A percentile compares a stretch with the other conserved stretches of the same genome.
phyloP scores from a whole-genome alignment of 345 rosid genomes.

The Reutealis trisperma region DNA sequence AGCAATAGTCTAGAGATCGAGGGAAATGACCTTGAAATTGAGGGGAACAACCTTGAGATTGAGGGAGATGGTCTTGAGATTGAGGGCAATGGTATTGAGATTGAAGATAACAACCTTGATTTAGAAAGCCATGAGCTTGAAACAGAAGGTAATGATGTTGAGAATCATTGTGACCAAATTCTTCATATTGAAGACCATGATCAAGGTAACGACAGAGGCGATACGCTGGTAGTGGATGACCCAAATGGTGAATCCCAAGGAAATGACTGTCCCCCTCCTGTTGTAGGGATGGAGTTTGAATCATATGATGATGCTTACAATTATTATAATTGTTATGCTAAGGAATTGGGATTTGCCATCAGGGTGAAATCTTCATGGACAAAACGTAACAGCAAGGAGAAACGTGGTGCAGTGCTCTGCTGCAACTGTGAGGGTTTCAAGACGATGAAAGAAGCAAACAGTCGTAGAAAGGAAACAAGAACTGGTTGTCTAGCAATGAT shows the following conservation, averaged over 20 bases:
- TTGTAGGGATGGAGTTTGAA: conserved; percentile 31
- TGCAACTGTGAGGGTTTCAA: conserved; percentile 34
- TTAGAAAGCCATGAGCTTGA: conserved; percentile 20
- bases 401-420: conserved; percentile 33
- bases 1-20: conserved; percentile 14
- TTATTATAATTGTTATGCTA: conserved; percentile 32
- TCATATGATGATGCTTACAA: conserved; percentile 32
- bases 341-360: conserved; percentile 30
- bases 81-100: conserved; percentile 18
- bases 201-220: background rate
- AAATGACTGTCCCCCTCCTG: conserved; percentile 20
- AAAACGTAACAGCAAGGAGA: conserved; percentile 35
- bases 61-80: conserved; percentile 12
- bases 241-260: conserved; percentile 10
- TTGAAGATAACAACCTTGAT: conserved; percentile 17
- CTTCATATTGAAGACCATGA: conserved; percentile 16
- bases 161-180: conserved; percentile 5
- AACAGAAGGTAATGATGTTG: conserved; percentile 19
- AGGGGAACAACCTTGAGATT: conserved; percentile 5
- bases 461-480: conserved; percentile 30
- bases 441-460: conserved; percentile 27
- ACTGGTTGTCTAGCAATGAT: conserved; percentile 34
- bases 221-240: background rate
- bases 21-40: conserved; percentile 15
- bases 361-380: conserved; percentile 35